Conservation (phyloP, 495 filamentous ascomycete genomes). For the Aspergillus affinis region DNA sequence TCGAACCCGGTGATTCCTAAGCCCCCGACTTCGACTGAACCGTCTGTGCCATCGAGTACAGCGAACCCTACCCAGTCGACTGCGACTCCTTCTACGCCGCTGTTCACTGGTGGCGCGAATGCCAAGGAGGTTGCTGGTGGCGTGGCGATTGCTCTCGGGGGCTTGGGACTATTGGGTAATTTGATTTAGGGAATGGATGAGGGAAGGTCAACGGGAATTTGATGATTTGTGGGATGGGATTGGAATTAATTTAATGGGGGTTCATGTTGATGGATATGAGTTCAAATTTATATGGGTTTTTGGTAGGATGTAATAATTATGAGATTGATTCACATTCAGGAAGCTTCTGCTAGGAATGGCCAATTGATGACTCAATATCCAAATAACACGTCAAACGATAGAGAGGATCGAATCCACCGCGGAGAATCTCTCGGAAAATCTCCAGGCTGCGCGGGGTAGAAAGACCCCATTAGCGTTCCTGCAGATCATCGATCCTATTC, state of each 20-base stretch:
- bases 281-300: no score
- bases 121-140: neutral
- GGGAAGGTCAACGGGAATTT: neutral
- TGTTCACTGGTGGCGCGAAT: neutral
- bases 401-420: neutral
- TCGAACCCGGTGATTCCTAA: neutral
- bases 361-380: no score
- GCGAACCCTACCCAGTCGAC: neutral
- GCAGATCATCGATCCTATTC: neutral
- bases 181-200: neutral
- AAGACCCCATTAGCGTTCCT: neutral
- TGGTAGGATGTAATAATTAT: no score
- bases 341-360: no score
- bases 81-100: neutral
- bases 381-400: no score
- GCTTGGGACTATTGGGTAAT: neutral
- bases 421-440: conserved; percentile 2
- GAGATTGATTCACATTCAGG: no score
- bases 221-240: neutral
- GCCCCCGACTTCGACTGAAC: neutral
- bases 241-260: no score
- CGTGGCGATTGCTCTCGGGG: neutral
- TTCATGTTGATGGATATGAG: no score
- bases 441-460: neutral
- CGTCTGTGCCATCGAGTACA: neutral